A percentile compares a stretch with the other conserved stretches of the same genome.
Evolutionary conservation across 1,284 basidiomycete species (phyloP).

Genomic region (Pterulicium gracile): DNA sequence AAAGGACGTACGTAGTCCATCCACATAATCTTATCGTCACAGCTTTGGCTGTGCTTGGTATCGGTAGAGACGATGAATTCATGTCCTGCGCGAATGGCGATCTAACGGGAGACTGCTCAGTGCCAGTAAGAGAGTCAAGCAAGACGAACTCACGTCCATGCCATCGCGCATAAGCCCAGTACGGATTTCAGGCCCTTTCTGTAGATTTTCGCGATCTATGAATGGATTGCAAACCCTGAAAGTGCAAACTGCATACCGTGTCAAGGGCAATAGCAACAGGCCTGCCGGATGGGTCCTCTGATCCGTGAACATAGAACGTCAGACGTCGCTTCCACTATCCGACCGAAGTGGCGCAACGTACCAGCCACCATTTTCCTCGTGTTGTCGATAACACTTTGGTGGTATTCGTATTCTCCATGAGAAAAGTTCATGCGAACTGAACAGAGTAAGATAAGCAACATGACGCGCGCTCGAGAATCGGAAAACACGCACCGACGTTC

Average conservation of each 20-base stretch:
- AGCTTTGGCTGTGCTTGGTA: conserved; percentile 65
- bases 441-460: conserved; percentile 8
- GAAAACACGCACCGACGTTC: conserved; percentile 91
- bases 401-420: conserved; percentile 93
- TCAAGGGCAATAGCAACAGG: conserved; percentile 97
- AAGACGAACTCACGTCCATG: conserved; percentile 59
- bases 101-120: conserved; percentile 27
- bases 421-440: conserved; percentile 98
- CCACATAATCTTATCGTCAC: conserved; percentile 79
- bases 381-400: conserved; percentile 97
- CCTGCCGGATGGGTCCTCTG: conserved; percentile 65
- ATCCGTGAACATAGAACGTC: conserved; percentile 10
- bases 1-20: conserved; percentile 75
- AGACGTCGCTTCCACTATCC: background rate
- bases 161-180: conserved; percentile 89
- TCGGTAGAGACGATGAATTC: conserved; percentile 92
- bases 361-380: conserved; percentile 75
- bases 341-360: conserved; percentile 22
- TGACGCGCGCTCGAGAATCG: conserved; percentile 7
- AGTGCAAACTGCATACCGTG: conserved; percentile 47
- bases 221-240: conserved; percentile 10
- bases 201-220: conserved; percentile 13
- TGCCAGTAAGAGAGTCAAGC: conserved; percentile 5
- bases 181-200: conserved; percentile 99
- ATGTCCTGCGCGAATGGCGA: conserved; percentile 84